phyloP scores from a whole-genome alignment of 2,329 filamentous ascomycete genomes.

The Epichloe elymi region DNA sequence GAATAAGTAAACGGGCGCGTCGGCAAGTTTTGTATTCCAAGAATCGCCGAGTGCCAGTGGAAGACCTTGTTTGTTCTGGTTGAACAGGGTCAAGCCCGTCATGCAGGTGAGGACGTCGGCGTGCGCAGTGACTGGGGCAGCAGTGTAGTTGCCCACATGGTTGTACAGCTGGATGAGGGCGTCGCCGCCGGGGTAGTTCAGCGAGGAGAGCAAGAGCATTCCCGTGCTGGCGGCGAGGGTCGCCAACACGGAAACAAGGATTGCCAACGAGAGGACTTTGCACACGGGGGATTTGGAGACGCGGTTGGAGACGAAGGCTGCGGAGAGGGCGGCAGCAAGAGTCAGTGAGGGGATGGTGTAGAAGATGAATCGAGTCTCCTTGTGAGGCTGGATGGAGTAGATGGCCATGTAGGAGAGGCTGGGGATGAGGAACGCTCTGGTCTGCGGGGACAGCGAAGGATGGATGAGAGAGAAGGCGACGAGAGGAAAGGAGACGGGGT shows the following conservation, averaged over 20 bases:
- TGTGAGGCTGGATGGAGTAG: conserved; percentile 86
- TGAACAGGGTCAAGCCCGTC: conserved; percentile 57
- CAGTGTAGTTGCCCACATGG: conserved; percentile 14
- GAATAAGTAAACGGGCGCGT: conserved; percentile 26
- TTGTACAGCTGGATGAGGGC: conserved; percentile 48
- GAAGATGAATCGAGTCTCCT: conserved; percentile 90
- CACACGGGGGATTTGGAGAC: conserved; percentile 49
- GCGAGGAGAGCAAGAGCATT: conserved; percentile 66
- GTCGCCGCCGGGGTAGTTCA: conserved; percentile 88
- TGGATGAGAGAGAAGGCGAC: conserved; percentile 38
- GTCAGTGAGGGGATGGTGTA: conserved; percentile 76
- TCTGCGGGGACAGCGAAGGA: conserved; percentile 29
- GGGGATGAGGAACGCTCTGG: conserved; percentile 46
- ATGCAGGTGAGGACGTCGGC: conserved; percentile 56
- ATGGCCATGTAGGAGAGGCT: conserved; percentile 58
- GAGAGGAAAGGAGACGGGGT: conserved; percentile 53
- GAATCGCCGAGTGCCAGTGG: conserved; percentile 18
- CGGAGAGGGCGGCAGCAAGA: conserved; percentile 59
- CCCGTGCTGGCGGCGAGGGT: conserved; percentile 47
- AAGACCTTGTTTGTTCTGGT: conserved; percentile 30
- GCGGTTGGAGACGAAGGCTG: conserved; percentile 55
- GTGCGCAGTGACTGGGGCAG: conserved; percentile 32
- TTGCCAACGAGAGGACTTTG: conserved; percentile 34
- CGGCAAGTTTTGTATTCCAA: conserved; percentile 3
- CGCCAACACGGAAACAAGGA: conserved; percentile 46